Base-by-base conservation (phyloP, 2,329 filamentous ascomycete genomes). In the Pestalotiopsis sp. region DNA sequence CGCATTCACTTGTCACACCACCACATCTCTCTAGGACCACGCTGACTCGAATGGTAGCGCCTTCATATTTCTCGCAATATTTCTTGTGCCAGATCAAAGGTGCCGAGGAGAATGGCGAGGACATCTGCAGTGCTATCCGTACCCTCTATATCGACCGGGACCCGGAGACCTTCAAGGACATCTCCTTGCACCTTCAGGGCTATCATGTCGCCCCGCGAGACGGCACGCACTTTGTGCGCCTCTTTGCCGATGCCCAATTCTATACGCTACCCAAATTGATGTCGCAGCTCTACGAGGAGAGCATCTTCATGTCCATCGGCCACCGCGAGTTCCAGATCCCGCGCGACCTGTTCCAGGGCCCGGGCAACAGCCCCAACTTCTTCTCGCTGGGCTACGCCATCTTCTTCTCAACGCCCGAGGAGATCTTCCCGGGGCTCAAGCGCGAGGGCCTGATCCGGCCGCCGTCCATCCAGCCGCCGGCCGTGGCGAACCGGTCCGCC, bases 111-210 rank as follows among this genome's bases (percentile, higher is more conserved):
- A 86, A 86, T 68, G 87, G 87, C 69, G 85, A 89, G 67, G 86
- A 88, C 67, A 69, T 81, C 4, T 79, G 76, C 52, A 72, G 76
- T 4, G 80, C 82, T 61, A 84, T 97, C 69, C 90, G 92, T 73
- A 97, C 95, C 0, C 85, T 98, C 6, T 98, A 98, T 81, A 98
- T 98, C 76, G 95, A 98, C 80, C 92, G 95, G 70, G 95, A 98
- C 80, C 95, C 95, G 0, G 85, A 86, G 14, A 98, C 94, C 0
- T 98, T 98, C 79, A 88, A 87, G 75, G 94, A 98, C 77, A 98
- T 98, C 72, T 92, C 92, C 49, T 86, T 95, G 67, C 95, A 98
- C 83, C 85, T 98, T 25, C 95, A 97, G 83, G 93, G 95, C 60
- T 98, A 98, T 79, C 92, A 97, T 82, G 88, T 98, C 70, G 86